Evolutionary conservation across 1,284 basidiomycete species (phyloP).

Genomic region (Ceratobasidium sp.): DNA sequence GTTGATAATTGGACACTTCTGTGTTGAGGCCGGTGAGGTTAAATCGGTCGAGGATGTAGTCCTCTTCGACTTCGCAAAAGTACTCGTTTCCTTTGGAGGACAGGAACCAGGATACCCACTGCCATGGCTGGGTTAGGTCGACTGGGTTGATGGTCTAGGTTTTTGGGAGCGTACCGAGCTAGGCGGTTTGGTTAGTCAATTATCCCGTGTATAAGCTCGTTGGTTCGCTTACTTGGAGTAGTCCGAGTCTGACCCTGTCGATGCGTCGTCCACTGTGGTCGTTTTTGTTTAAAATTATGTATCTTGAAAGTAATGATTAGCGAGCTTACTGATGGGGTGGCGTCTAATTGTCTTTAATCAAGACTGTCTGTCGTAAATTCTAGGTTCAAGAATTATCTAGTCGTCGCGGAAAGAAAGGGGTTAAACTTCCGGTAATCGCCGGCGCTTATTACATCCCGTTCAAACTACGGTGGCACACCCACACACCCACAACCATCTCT

Average conservation of each 20-base stretch:
- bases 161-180: constrained; percentile 54
- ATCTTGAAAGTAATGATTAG: too few relatives aligned
- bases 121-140: constrained; percentile 24
- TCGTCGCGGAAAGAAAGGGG: constrained; percentile 41
- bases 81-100: constrained; percentile 98
- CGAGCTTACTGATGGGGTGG: constrained; percentile 22
- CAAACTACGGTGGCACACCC: not conserved
- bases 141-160: constrained; percentile 3
- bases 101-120: constrained; percentile 99
- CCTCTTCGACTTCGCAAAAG: constrained; percentile 99
- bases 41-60: constrained; percentile 98
- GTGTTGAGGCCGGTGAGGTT: constrained; percentile 97
- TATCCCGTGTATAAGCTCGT: not conserved
- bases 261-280: constrained; percentile 82
- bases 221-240: constrained; percentile 78
- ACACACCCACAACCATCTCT: not conserved
- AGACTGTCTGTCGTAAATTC: constrained; percentile 24
- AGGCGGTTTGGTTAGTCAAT: constrained; percentile 7
- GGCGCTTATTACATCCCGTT: constrained; percentile 26
- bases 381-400: constrained; percentile 39
- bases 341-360: not conserved
- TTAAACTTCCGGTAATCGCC: constrained; percentile 19
- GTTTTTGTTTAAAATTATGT: not conserved
- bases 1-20: constrained; percentile 94
- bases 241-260: constrained; percentile 88